Evolutionary conservation across 1,139 yeast genomes (phyloP).

Genomic region (Magnusiomyces fungicola): DNA sequence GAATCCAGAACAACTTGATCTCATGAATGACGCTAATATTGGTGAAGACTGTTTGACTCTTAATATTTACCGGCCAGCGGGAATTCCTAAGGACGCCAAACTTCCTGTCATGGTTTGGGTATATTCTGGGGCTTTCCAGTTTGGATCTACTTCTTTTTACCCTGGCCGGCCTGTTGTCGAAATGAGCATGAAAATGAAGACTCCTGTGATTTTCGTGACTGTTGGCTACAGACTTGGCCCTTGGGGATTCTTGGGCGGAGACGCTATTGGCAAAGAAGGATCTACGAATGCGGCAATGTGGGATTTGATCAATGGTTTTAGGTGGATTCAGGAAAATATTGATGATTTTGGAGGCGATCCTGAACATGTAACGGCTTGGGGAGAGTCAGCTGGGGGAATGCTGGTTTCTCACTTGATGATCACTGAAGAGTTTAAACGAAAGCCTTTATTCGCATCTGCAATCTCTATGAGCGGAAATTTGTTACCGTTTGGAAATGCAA

Average conservation of each 20-base stretch:
- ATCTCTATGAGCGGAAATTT: constrained; percentile 18
- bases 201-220: constrained; percentile 18
- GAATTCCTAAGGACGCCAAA: constrained; percentile 3
- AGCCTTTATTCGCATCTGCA: constrained; percentile 26
- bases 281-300: constrained; percentile 27
- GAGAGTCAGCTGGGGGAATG: constrained; percentile 37
- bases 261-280: constrained; percentile 20
- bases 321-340: constrained; percentile 35
- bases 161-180: constrained; percentile 13
- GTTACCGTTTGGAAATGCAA: constrained; percentile 13
- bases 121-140: constrained; percentile 29
- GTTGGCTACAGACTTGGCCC: constrained; percentile 26
- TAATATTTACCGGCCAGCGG: constrained; percentile 20
- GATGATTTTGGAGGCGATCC: constrained; percentile 36
- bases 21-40: constrained; percentile 1
- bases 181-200: constrained; percentile 14
- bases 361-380: constrained; percentile 31
- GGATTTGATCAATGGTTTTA: constrained; percentile 33
- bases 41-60: constrained; percentile 24
- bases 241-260: constrained; percentile 29
- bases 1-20: constrained; percentile 3
- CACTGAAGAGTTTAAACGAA: constrained; percentile 18
- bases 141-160: constrained; percentile 19
- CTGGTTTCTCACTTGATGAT: constrained; percentile 28
- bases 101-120: constrained; percentile 29